Percentiles rank a stretch among this genome's conserved stretches.
phyloP scores from a whole-genome alignment of 495 filamentous ascomycete genomes.

The Aspergillus haitiensis region DNA sequence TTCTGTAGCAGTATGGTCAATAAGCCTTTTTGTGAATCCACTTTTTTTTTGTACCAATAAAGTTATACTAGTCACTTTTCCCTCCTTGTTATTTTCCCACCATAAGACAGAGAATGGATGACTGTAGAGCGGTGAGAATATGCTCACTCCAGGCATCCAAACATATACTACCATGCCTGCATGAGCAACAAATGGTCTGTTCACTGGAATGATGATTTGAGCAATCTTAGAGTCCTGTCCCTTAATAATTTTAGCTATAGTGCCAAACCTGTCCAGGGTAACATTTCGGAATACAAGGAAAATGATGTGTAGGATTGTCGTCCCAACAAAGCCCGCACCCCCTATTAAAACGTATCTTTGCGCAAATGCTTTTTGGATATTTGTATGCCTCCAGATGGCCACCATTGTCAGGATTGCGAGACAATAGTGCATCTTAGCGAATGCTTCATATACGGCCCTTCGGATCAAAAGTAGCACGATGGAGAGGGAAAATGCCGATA shows the following conservation, averaged over 20 bases:
- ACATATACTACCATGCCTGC: not conserved
- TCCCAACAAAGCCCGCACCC: not conserved
- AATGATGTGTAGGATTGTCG: not conserved
- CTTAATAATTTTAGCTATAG: not conserved
- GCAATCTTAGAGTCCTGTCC: not conserved
- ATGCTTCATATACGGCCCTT: not conserved
- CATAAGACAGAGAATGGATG: not conserved
- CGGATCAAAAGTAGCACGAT: not conserved
- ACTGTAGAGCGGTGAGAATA: not conserved
- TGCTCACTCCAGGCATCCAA: slow-evolving; percentile 2
- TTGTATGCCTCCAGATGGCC: not conserved
- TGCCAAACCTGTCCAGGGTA: not conserved
- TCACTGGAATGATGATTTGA: not conserved
- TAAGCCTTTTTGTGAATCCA: not conserved
- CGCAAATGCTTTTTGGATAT: not conserved
- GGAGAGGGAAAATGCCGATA: not conserved
- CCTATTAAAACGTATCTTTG: not conserved
- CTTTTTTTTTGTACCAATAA: not conserved
- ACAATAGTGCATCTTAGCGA: not conserved
- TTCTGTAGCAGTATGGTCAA: not conserved
- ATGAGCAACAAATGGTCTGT: not conserved
- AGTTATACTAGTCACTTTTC: not conserved
- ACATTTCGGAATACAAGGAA: not conserved
- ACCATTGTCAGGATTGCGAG: not conserved
- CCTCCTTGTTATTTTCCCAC: not conserved